phyloP scores from a whole-genome alignment of 2,329 filamentous ascomycete genomes.

The Rhinocladiella mackenziei region DNA sequence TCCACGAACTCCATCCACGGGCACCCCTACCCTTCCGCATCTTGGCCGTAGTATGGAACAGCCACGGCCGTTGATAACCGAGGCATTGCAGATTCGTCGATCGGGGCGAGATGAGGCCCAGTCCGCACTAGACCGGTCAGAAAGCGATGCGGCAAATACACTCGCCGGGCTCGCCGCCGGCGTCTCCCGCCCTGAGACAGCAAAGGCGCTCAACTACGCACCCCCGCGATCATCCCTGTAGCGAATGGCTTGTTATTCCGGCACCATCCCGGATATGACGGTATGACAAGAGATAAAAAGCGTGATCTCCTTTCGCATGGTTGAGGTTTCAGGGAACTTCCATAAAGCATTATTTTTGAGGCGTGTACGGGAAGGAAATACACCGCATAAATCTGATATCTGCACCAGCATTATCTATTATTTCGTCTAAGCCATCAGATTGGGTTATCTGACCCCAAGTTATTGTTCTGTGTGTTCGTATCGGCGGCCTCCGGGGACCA shows the following conservation, averaged over 20 bases:
- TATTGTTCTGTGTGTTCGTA: neutral
- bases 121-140: constrained; percentile 18
- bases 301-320: neutral
- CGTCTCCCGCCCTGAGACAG: constrained; percentile 10
- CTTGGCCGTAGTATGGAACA: constrained; percentile 12
- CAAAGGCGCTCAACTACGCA: constrained; percentile 8
- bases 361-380: neutral
- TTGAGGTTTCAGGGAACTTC: neutral
- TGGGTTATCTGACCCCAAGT: neutral
- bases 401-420: neutral
- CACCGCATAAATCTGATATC: neutral
- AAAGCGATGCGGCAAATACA: constrained; percentile 27
- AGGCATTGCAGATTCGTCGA: constrained; percentile 11
- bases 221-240: constrained; percentile 8
- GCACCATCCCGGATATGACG: constrained; percentile 8
- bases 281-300: constrained; percentile 9
- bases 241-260: too few species aligned
- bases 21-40: constrained; percentile 3
- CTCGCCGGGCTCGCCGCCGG: constrained; percentile 26
- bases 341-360: neutral
- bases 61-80: constrained; percentile 10
- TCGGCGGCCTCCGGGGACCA: neutral
- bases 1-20: constrained; percentile 13
- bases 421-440: neutral
- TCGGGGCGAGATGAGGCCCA: constrained; percentile 12